Base-by-base conservation (phyloP, 2,329 filamentous ascomycete genomes). In the Zymoseptoria brevis region DNA sequence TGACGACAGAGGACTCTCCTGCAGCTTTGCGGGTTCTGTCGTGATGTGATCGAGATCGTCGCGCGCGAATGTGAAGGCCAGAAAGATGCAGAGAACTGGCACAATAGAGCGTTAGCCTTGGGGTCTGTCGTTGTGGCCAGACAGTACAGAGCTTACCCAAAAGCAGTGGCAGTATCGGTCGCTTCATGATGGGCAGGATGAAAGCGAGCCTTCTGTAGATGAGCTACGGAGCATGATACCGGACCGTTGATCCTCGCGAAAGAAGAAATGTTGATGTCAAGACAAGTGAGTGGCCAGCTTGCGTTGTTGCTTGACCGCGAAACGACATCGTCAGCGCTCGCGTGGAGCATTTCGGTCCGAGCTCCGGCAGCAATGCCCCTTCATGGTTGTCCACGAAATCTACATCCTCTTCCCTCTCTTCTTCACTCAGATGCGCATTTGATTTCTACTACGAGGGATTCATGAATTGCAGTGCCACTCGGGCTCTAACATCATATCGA, bases 1-100 rank as follows among this genome's bases (percentile, higher is more conserved):
- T 19, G 58, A 61, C 11, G 55, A 48, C 8, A 22, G 51, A 22
- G 62, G 51, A 16, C 48, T 56, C 8, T 59, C 55, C 26, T 52
- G 55, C 4, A 62, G 45, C 8, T 57, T 30, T 9, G 49, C 49
- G 8, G 56, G 54, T 5, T 64, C 62, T 11, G 57, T 58, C 49
- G 59, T 16, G 13, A 56, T 54, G 53, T 60, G 41, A 6, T 60
- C 59, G n/a, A 29, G 35, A 13, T 52, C 30, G 9, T 59, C 62
- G 21, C 54, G 64, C 5, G 64, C 64, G 52, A 63, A 57, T 5
- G 58, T 56, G 22, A 58, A 57, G 41, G 64, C 60, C 2, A 63
- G 54, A 9, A 57, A 59, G 30, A 64, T 50, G 57, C 60, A 66
- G 7, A 59, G 30, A 8, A 66, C 64, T 66, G 41, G 19, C 41